Conservation (phyloP, 805 yeast species). For the Metschnikowia cerradonensis region DNA sequence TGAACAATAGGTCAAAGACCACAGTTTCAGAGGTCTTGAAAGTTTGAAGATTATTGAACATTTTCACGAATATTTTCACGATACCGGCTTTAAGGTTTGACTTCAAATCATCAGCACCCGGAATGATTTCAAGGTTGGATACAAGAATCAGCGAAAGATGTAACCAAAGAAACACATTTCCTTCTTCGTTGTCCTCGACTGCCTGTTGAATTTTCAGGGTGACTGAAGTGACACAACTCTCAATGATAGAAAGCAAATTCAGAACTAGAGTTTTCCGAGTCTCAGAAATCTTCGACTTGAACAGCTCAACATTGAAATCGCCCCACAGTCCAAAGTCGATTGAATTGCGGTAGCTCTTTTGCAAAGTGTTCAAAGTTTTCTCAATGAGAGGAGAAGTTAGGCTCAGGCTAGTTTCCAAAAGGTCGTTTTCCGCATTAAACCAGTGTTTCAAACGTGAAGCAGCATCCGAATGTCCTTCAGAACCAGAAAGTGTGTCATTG, state of each 20-base stretch:
- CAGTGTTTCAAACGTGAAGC: constrained; percentile 9
- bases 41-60: neutral
- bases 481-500: neutral
- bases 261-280: neutral
- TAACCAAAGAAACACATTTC: neutral
- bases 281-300: neutral
- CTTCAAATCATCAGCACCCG: neutral
- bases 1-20: neutral
- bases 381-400: neutral
- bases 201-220: neutral
- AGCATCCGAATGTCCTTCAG: neutral
- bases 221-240: neutral
- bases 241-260: neutral
- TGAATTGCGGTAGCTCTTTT: constrained; percentile 1
- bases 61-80: neutral
- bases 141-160: constrained; percentile 1
- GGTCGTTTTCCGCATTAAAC: constrained; percentile 8
- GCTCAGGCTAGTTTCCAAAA: constrained; percentile 3
- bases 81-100: neutral
- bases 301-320: constrained; percentile 1
- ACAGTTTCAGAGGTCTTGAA: neutral
- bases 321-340: constrained; percentile 13
- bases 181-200: neutral
- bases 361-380: neutral
- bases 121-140: neutral